These are phyloP conservation scores for Nelumbo lutea DNA, from an alignment of 164 flowering plant genomes.

Conservation along the genomic window DNA sequence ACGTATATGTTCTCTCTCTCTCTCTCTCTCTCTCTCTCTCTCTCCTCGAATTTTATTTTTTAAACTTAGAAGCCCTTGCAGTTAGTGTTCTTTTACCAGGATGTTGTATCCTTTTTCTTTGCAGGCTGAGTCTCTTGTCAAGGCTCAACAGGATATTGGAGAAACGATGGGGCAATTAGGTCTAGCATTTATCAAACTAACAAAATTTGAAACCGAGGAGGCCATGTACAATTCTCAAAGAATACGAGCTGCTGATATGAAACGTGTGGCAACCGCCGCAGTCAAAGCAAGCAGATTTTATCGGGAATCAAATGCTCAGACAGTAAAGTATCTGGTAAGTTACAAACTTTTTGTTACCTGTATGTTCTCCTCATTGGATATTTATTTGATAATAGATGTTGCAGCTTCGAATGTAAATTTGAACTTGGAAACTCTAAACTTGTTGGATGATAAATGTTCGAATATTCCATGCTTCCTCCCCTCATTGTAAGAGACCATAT, in stretches of 20 bases:
- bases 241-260: constrained; percentile 25
- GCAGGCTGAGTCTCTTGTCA: constrained; percentile 89
- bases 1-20: background rate
- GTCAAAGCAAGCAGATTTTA: constrained; percentile 91
- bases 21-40: background rate
- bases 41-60: background rate
- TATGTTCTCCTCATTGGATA: too few relatives aligned
- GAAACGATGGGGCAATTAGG: constrained; percentile 94
- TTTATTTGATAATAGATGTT: too few relatives aligned
- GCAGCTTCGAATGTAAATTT: too few relatives aligned
- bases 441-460: too few relatives aligned
- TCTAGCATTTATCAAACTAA: constrained; percentile 55
- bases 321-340: constrained; percentile 85
- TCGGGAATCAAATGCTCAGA: constrained; percentile 80
- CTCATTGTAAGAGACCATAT: too few relatives aligned
- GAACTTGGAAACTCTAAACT: too few relatives aligned
- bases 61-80: background rate
- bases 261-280: constrained; percentile 79
- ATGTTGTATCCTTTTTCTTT: background rate
- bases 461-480: too few relatives aligned
- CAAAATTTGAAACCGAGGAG: constrained; percentile 83
- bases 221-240: constrained; percentile 63
- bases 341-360: background rate
- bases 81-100: background rate
- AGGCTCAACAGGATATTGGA: constrained; percentile 95